Percentiles rank a stretch among this genome's conserved stretches.
These are phyloP conservation scores for Ustilago crameri DNA, from an alignment of 1,284 basidiomycete species.

Conservation along the genomic window DNA sequence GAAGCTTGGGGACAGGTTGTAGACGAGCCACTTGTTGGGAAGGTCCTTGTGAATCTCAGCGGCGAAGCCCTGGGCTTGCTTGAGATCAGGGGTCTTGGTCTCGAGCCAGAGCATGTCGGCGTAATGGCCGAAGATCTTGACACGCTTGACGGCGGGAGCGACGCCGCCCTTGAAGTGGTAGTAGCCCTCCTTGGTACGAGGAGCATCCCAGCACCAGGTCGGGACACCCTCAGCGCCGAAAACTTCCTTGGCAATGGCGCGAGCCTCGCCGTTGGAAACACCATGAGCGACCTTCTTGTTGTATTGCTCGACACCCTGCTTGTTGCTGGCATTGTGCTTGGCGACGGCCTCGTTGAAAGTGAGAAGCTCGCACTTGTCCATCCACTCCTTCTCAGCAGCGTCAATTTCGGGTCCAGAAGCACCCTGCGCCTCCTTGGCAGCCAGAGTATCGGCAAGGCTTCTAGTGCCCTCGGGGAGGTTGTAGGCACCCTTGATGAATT, in stretches of 20 bases:
- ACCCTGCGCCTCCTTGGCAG: slow-evolving; percentile 57
- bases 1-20: slow-evolving; percentile 92
- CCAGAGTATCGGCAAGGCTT: slow-evolving; percentile 63
- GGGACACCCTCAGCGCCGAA: slow-evolving; percentile 74
- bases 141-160: slow-evolving; percentile 83
- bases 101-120: slow-evolving; percentile 74
- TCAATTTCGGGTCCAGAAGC: slow-evolving; percentile 60
- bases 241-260: slow-evolving; percentile 78
- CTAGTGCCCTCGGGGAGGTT: slow-evolving; percentile 57
- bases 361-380: slow-evolving; percentile 69
- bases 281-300: slow-evolving; percentile 75
- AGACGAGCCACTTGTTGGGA: slow-evolving; percentile 88
- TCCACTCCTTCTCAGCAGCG: slow-evolving; percentile 65
- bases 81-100: slow-evolving; percentile 84
- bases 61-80: slow-evolving; percentile 82
- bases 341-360: slow-evolving; percentile 85
- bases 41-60: slow-evolving; percentile 78
- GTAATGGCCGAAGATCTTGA: slow-evolving; percentile 76
- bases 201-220: slow-evolving; percentile 91
- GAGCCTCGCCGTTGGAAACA: slow-evolving; percentile 80
- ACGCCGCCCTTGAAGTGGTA: slow-evolving; percentile 88
- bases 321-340: slow-evolving; percentile 59
- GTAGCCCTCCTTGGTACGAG: slow-evolving; percentile 90
- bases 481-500: slow-evolving; percentile 67
- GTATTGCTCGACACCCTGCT: slow-evolving; percentile 70